A percentile compares a stretch with the other conserved stretches of the same genome.
Conservation (phyloP, 1,139 yeast genomes). For the Protomyces inundatus region DNA sequence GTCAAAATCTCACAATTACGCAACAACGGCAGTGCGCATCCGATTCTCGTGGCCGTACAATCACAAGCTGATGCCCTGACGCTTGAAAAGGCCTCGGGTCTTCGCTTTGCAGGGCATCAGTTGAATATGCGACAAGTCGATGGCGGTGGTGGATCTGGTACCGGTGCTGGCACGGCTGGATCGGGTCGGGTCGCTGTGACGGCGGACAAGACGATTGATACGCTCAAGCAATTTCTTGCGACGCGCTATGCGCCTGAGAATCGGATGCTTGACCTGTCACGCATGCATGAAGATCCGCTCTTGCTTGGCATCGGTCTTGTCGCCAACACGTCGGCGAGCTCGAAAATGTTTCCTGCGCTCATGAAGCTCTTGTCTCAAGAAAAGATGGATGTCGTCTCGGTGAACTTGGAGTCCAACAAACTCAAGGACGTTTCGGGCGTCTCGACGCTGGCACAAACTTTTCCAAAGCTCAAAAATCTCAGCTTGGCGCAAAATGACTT, state of each 20-base stretch:
- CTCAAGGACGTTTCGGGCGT: conserved; percentile 60
- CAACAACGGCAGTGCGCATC: conserved; percentile 5
- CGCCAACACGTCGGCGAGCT: conserved; percentile 49
- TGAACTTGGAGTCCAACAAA: conserved; percentile 68
- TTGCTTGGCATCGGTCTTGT: conserved; percentile 63
- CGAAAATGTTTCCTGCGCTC: conserved; percentile 72
- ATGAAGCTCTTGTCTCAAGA: conserved; percentile 67
- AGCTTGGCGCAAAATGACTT: conserved; percentile 74
- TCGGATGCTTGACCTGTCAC: conserved; percentile 66
- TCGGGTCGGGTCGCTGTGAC: conserved; percentile 31
- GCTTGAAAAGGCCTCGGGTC: conserved; percentile 44
- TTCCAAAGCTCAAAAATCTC: conserved; percentile 69
- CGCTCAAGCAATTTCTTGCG: conserved; percentile 57
- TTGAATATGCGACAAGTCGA: conserved; percentile 39
- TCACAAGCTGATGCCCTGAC: conserved; percentile 17
- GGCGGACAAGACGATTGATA: conserved; percentile 50
- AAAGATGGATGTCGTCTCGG: conserved; percentile 54
- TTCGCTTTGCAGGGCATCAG: conserved; percentile 70
- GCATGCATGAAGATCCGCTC: conserved; percentile 60
- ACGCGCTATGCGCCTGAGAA: conserved; percentile 61
- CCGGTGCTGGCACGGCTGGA: conserved; percentile 15
- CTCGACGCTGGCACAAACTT: conserved; percentile 63
- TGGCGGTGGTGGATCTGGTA: conserved; percentile 25
- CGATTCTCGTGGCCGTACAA: conserved; percentile 8
- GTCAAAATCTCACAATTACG: conserved; percentile 7